These are phyloP conservation scores for Chaetomiaceae sp. DNA, from an alignment of 2,329 filamentous ascomycete species.

Conservation along the genomic window DNA sequence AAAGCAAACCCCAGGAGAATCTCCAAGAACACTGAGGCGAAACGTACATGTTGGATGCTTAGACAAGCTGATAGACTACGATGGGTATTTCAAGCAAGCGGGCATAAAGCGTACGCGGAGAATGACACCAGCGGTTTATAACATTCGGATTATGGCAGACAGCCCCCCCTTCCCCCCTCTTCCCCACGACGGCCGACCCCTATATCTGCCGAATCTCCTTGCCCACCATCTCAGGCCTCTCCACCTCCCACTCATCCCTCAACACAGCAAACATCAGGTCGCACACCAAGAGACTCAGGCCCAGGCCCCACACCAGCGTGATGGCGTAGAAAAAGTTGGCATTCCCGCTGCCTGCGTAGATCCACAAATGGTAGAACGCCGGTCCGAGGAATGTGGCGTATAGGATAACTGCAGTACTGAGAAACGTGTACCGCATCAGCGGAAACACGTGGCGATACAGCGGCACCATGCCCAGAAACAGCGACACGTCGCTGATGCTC, in stretches of 20 bases:
- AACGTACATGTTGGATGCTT: too few species aligned
- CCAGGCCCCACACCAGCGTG: slow-evolving; percentile 95
- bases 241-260: slow-evolving; percentile 89
- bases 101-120: too few species aligned
- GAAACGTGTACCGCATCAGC: slow-evolving; percentile 88
- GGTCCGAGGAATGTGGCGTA: slow-evolving; percentile 88
- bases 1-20: too few species aligned
- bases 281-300: slow-evolving; percentile 78
- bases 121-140: too few species aligned
- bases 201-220: slow-evolving; percentile 79
- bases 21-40: too few species aligned
- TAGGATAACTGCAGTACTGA: slow-evolving; percentile 74
- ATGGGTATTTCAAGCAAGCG: too few species aligned
- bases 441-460: slow-evolving; percentile 91
- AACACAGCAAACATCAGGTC: slow-evolving; percentile 86
- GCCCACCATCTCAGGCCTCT: slow-evolving; percentile 83
- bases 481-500: slow-evolving; percentile 80
- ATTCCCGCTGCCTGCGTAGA: slow-evolving; percentile 95
- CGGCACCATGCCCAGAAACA: slow-evolving; percentile 79
- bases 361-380: slow-evolving; percentile 95
- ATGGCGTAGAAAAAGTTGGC: slow-evolving; percentile 99
- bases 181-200: too few species aligned
- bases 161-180: too few species aligned
- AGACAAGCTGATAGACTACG: too few species aligned
- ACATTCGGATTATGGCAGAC: too few species aligned